Evolutionary conservation across 1,284 basidiomycete genomes (phyloP).

Genomic region (Sanguinoderma infundibulare): DNA sequence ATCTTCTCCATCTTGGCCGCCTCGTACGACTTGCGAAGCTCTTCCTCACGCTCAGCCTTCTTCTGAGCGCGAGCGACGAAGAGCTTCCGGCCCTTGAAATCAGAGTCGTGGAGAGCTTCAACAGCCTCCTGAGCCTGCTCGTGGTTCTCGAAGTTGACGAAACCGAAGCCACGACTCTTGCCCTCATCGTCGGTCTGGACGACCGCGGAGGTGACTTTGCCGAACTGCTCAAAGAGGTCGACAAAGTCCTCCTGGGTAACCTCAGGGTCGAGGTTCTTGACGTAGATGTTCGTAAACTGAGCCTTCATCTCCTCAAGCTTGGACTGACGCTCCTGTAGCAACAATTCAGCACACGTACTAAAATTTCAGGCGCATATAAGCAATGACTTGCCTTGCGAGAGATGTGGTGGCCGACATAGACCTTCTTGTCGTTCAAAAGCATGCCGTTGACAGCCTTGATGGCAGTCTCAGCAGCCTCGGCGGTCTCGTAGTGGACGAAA

Average conservation of each 20-base stretch:
- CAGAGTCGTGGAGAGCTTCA: constrained; percentile 88
- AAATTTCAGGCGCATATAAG: neutral
- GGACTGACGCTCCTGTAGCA: constrained; percentile 87
- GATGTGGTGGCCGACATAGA: constrained; percentile 98
- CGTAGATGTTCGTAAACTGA: constrained; percentile 97
- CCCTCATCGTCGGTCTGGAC: constrained; percentile 85
- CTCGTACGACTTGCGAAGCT: constrained; percentile 94
- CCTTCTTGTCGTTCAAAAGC: constrained; percentile 99
- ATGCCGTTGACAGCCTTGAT: constrained; percentile 99
- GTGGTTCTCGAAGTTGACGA: constrained; percentile 96
- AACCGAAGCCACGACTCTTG: constrained; percentile 96
- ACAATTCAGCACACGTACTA: neutral
- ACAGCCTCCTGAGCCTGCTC: constrained; percentile 93
- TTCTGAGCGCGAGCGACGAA: constrained; percentile 98
- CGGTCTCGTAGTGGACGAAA: constrained; percentile 99
- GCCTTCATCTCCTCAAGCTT: constrained; percentile 98
- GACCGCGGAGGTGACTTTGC: constrained; percentile 89
- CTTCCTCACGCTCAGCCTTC: constrained; percentile 98
- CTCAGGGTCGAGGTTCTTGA: constrained; percentile 95
- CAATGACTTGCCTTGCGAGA: constrained; percentile 83
- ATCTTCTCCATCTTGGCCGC: constrained; percentile 97
- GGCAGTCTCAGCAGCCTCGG: constrained; percentile 93
- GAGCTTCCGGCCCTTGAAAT: constrained; percentile 88
- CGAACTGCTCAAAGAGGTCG: constrained; percentile 82
- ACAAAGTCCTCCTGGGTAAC: constrained; percentile 89